A percentile compares a stretch with the other conserved stretches of the same genome.
phyloP scores from a whole-genome alignment of 192 early-diverging fungal genomes.

The Entophlyctis luteolus region DNA sequence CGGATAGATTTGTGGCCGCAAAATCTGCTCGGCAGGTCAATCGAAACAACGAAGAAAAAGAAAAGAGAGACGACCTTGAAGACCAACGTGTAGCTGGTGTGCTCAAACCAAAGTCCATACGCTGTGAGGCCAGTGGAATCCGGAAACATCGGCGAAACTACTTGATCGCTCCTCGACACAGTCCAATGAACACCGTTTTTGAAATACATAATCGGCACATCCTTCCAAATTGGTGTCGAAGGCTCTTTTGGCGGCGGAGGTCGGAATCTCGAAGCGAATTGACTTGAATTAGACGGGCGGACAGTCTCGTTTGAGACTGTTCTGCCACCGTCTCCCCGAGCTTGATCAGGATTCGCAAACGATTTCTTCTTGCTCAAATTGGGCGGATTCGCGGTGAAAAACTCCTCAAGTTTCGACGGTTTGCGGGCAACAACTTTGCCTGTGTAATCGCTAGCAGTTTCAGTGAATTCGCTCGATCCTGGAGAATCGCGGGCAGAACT shows the following conservation, averaged over 20 bases:
- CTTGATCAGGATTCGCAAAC: background rate
- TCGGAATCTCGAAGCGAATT: no score
- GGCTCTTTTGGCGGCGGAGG: background rate
- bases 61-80: background rate
- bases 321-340: background rate
- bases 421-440: no score
- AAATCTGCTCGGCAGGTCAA: no score
- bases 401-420: no score
- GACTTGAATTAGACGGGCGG: no score
- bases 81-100: background rate
- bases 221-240: background rate
- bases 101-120: background rate
- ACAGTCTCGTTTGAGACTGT: no score
- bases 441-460: no score
- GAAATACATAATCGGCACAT: slow-evolving; percentile 14
- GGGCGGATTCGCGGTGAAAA: no score
- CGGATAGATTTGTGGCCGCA: background rate
- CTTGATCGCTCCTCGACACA: background rate
- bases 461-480: no score
- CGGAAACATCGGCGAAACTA: background rate
- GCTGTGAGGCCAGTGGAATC: background rate
- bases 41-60: background rate
- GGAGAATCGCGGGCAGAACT: no score
- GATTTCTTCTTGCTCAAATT: no score
- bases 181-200: slow-evolving; percentile 9